phyloP scores from a whole-genome alignment of 805 yeast species.

The Starmerella floricola region DNA sequence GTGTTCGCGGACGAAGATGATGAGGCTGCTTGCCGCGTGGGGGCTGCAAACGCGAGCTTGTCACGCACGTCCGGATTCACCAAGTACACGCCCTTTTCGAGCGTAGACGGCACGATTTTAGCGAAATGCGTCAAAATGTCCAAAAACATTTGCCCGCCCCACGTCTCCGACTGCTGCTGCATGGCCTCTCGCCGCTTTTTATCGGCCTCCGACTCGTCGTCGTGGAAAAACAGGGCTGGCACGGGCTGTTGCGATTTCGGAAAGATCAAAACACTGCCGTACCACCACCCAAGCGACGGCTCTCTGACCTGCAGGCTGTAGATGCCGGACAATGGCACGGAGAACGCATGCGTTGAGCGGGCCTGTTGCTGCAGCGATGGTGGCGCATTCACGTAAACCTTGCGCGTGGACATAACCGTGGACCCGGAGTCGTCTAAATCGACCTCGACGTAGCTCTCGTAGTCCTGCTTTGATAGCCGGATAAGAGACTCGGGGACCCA shows the following conservation, averaged over 20 bases:
- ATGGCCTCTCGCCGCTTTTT: conserved; percentile 44
- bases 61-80: conserved; percentile 69
- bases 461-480: conserved; percentile 34
- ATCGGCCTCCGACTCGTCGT: conserved; percentile 58
- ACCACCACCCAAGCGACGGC: conserved; percentile 84
- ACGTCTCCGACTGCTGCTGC: conserved; percentile 28
- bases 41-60: conserved; percentile 45
- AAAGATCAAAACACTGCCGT: conserved; percentile 71
- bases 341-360: conserved; percentile 55
- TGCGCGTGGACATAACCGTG: conserved; percentile 19
- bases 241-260: conserved; percentile 48
- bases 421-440: conserved; percentile 34
- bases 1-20: conserved; percentile 9
- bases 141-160: conserved; percentile 87
- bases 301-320: conserved; percentile 74
- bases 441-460: conserved; percentile 36
- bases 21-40: no score
- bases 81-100: conserved; percentile 61
- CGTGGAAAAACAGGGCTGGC: conserved; percentile 88
- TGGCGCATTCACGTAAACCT: conserved; percentile 40
- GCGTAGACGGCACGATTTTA: conserved; percentile 51
- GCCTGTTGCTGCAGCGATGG: conserved; percentile 31
- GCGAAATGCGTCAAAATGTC: conserved; percentile 42
- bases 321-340: conserved; percentile 44
- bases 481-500: conserved; percentile 47